Evolutionary conservation across 2,329 filamentous ascomycete genomes (phyloP), one percentile per base, ranked within the genome.

Genomic region (Parasarocladium wereldwijsianum): DNA sequence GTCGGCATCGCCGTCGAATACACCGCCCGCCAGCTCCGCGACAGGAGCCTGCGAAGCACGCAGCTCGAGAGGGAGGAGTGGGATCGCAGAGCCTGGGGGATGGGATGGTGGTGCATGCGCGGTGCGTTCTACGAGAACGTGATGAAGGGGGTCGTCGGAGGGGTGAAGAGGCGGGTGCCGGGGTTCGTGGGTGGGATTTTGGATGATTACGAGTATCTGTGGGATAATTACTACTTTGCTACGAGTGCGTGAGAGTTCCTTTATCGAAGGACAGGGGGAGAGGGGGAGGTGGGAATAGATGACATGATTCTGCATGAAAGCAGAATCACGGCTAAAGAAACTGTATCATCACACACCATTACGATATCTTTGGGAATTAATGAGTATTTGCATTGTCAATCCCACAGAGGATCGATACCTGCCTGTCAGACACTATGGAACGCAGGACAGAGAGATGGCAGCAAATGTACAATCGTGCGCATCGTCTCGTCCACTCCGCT

Each of bases 71-170:
- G 76, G 33, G 87, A 94, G 41, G 87, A 96, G 58, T 73, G 92
- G 64, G 75, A 66, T 47, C 85, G 83, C 55, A 68, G 90, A 38
- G 85, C 81, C 22, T 93, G 85, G 84, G 76, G 74, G 2, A 77
- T 94, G 63, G 80, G 76, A 13, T 96, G 90, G 87, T 98, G 90
- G 90, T 58, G 70, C 16, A 90, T 98, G 83, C 73, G 87, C 36
- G 87, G 90, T n/a, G 85, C 86, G 3, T 93, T 93, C 43, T 98
- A 98, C 54, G 83, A 96, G 54, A 83, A 85, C 43, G 66, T 94
- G 36, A 93, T 84, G 27, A 82, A 81, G 54, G 70, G 72, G 4
- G 54, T 87, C 10, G 76, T 87, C 6, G 62, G 62, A 17, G 78
- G 75, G 44, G 66, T 93, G 40, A 76, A 73, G 40, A 78, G 76